Evolutionary conservation across 345 rosid genomes (phyloP), one percentile per base, ranked within the genome.

Genomic region (Aurinia saxatilis): DNA sequence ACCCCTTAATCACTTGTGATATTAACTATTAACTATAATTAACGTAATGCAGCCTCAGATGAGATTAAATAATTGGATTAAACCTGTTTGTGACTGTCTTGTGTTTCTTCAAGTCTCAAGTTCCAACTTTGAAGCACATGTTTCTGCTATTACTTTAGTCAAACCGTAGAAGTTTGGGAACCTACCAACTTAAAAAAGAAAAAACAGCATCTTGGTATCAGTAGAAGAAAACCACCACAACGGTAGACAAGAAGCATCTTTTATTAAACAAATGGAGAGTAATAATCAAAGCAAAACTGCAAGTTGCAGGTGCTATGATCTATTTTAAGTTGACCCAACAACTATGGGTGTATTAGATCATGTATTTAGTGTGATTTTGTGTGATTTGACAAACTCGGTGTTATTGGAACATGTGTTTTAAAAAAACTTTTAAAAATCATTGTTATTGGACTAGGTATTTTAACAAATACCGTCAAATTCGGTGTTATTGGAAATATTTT

Each of bases 151-250:
- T 53, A 49, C 14, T 51, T 69, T 63, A 73, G 64, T 70, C 63
- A 60, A 57, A 77, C 72, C 76, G 74, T 84, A 81, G 77, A 81
- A 82, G 75, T 66, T 79, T 75, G 79, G 78, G 75, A 79, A 76
- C 84, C 91, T 81, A 84, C 80, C 81, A 82, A 63, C 0, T 3
- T 67, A 19, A 21, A 35, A 12, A 51, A 33, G 73, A 10, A 76
- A 82, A 82, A 86, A 86, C 96, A 89, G 87, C 95, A 86, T 86
- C 87, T 82, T 35, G 85, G 78, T 61, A 78, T 84, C 73, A 89
- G 91, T 79, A 77, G 80, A 76, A 77, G 50, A 62, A 59, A 81
- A 83, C 80, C 86, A 74, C 80, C 87, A 74, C 79, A 84, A 77
- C 78, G 70, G 81, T 78, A 77, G 96, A 82, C 91, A 89, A 65